These are phyloP conservation scores for Protomyces arabidopsidicola DNA, from an alignment of 1,139 yeast species.

Conservation along the genomic window DNA sequence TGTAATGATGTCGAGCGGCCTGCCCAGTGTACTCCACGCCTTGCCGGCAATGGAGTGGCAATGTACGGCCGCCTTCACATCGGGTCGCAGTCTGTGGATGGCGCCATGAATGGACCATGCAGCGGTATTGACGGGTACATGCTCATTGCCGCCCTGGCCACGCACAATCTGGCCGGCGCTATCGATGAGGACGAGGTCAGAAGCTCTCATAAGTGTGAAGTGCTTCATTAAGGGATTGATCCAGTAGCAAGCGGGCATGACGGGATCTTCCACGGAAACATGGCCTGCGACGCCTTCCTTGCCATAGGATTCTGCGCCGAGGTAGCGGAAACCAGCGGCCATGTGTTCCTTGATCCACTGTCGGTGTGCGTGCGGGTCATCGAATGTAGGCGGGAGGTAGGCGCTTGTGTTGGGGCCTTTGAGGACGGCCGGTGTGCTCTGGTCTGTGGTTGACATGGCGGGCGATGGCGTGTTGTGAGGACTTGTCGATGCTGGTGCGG, in stretches of 20 bases:
- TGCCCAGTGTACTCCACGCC: slow-evolving; percentile 68
- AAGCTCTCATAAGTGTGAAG: slow-evolving; percentile 65
- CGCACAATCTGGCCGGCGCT: slow-evolving; percentile 66
- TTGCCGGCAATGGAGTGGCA: slow-evolving; percentile 71
- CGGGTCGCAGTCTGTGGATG: slow-evolving; percentile 70
- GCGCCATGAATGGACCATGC: slow-evolving; percentile 79
- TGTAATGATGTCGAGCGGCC: slow-evolving; percentile 68
- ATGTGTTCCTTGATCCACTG: slow-evolving; percentile 64
- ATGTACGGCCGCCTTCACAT: slow-evolving; percentile 76
- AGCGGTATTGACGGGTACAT: slow-evolving; percentile 65
- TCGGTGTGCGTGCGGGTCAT: slow-evolving; percentile 45
- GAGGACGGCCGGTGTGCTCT: not conserved
- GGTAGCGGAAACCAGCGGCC: slow-evolving; percentile 47
- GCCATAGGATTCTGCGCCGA: not conserved
- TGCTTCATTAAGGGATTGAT: slow-evolving; percentile 73
- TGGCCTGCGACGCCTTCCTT: slow-evolving; percentile 70
- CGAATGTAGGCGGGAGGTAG: slow-evolving; percentile 1
- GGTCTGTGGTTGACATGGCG: not conserved
- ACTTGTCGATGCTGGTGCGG: no score
- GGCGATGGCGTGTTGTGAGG: no score
- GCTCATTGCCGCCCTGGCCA: slow-evolving; percentile 46
- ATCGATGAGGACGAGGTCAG: slow-evolving; percentile 73
- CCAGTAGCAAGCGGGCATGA: slow-evolving; percentile 68
- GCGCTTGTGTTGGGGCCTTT: not conserved
- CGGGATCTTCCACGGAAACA: slow-evolving; percentile 73